phyloP scores from a whole-genome alignment of 2,329 filamentous ascomycete species.

The Parastagonospora avenae region DNA sequence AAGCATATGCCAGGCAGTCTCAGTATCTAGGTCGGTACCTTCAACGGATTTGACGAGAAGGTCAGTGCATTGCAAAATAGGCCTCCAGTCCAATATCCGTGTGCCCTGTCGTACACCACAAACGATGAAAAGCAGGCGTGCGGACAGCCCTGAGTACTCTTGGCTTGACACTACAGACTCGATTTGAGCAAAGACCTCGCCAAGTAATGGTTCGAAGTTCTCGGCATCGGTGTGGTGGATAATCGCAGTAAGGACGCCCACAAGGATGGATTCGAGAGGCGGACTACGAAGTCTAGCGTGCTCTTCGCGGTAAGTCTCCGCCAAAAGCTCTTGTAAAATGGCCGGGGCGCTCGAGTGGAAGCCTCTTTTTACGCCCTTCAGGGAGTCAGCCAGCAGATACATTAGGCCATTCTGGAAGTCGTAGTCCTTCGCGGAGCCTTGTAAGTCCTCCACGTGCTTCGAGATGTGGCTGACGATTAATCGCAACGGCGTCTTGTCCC shows the following conservation, averaged over 20 bases:
- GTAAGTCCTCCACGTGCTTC: conserved; percentile 65
- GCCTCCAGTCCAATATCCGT: conserved; percentile 74
- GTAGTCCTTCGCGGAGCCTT: conserved; percentile 62
- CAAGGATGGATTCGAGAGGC: conserved; percentile 65
- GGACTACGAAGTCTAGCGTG: conserved; percentile 52
- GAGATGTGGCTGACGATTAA: conserved; percentile 74
- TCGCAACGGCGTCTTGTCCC: conserved; percentile 71
- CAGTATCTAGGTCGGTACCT: conserved; percentile 36
- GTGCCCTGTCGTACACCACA: conserved; percentile 82
- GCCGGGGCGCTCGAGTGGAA: conserved; percentile 63
- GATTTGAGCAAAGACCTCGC: conserved; percentile 57
- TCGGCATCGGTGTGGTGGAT: conserved; percentile 80
- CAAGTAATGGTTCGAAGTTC: conserved; percentile 72
- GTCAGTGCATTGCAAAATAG: conserved; percentile 57
- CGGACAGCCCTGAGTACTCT: conserved; percentile 28
- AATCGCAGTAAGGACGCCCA: conserved; percentile 77
- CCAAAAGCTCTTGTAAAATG: conserved; percentile 58
- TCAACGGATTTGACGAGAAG: conserved; percentile 35
- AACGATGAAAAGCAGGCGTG: conserved; percentile 67
- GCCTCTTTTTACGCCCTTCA: conserved; percentile 64
- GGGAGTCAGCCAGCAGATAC: conserved; percentile 86
- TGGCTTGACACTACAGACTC: conserved; percentile 52
- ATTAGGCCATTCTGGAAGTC: conserved; percentile 88
- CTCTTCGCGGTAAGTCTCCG: conserved; percentile 30
- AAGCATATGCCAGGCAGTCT: conserved; percentile 46